Evolutionary conservation across 129 eudicot species (phyloP), one percentile per base, ranked within the genome.

Genomic region (Mikania micrantha): DNA sequence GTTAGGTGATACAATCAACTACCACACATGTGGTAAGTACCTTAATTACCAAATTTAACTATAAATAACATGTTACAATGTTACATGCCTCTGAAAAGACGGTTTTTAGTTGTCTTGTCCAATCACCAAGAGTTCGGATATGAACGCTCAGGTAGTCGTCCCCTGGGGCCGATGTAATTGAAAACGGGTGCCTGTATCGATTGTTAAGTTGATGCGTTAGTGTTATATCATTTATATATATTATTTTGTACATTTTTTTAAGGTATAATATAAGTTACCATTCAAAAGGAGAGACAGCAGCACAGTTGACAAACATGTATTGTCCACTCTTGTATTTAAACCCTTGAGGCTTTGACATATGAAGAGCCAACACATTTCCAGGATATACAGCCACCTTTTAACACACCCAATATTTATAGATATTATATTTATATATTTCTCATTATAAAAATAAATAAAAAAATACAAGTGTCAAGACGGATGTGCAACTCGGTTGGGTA

Each of bases 271-370:
- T 11, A 27, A 56, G 36, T 72, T 75, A 93, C 99, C 97, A 94
- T 66, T 94, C 99, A 72, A 94, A 85, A 32, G 95, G 93, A 67
- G 99, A 94, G 85, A 94, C 95, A 53, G 77, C 80, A 0, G 95
- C 93, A 72, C 99, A 94, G 75, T 94, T 90, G 59, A 89, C 97
- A 79, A 94, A 89, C 93, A 94, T 94, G 81, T 94, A 94, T 60
- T 94, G 97, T 60, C 99, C 99, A 80, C 99, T 89, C 78, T 85
- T 89, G 77, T 94, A 89, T 44, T 81, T 85, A 52, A 89, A 94
- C 47, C 84, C 90, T 40, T 88, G 90, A 50, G 99, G 99, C 79
- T 94, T 94, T 22, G 97, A 85, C 62, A 56, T 56, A 25, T 27
- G 62, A 56, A 56, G 62, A 12, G 62, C 38, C 10, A 56, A 27